These are phyloP conservation scores for Plasmodium fragile DNA, from an alignment of 169 alveolate genomes.

Conservation along the genomic window DNA sequence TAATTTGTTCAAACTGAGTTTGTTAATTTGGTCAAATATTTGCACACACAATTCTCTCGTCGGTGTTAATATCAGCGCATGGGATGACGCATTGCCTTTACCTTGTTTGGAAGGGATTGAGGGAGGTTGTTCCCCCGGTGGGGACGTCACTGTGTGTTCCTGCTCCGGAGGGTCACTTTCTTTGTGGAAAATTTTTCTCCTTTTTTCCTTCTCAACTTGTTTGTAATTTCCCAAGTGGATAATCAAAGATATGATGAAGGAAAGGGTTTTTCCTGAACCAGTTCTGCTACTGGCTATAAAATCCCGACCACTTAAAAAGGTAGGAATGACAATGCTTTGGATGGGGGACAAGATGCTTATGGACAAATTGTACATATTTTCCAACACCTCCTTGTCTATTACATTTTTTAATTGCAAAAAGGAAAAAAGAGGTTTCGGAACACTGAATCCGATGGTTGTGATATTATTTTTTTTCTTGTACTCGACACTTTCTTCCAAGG, in stretches of 20 bases:
- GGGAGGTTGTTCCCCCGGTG: background rate
- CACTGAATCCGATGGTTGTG: slow-evolving; percentile 57
- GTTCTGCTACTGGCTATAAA: slow-evolving; percentile 96
- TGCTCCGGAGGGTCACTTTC: background rate
- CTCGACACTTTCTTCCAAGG: slow-evolving; percentile 71
- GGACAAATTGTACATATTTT: slow-evolving; percentile 47
- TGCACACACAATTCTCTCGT: slow-evolving; percentile 93
- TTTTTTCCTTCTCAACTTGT: slow-evolving; percentile 58
- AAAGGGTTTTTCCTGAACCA: slow-evolving; percentile 96
- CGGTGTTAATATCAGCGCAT: slow-evolving; percentile 89
- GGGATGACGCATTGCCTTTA: background rate
- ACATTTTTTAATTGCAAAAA: slow-evolving; percentile 65
- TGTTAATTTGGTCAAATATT: slow-evolving; percentile 82
- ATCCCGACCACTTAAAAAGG: slow-evolving; percentile 92
- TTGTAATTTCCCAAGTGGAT: slow-evolving; percentile 91
- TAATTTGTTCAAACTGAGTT: slow-evolving; percentile 31
- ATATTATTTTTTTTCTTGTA: slow-evolving; percentile 71
- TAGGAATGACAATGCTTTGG: slow-evolving; percentile 81
- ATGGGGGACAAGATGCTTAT: slow-evolving; percentile 43
- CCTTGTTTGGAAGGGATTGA: background rate
- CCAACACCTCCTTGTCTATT: slow-evolving; percentile 32
- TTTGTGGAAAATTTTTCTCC: slow-evolving; percentile 26
- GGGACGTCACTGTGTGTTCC: background rate
- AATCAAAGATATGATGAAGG: slow-evolving; percentile 93
- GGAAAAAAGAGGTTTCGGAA: slow-evolving; percentile 64